These are phyloP conservation scores for Gynandropsis gynandra DNA, from an alignment of 345 rosid genomes.

Conservation along the genomic window DNA sequence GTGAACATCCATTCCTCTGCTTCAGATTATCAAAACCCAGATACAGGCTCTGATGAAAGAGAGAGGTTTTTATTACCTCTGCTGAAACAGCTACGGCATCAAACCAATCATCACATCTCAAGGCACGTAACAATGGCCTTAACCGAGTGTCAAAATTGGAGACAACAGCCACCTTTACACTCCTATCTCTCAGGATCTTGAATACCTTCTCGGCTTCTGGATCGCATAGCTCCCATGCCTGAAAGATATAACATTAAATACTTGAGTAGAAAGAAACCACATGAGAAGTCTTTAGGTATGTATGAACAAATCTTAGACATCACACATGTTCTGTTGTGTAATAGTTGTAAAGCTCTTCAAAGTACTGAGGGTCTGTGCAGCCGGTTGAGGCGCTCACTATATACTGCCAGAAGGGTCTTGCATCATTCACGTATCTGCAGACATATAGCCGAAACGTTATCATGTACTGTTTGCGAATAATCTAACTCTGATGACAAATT, in stretches of 20 bases:
- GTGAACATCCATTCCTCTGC: neutral
- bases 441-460: slow-evolving; percentile 4
- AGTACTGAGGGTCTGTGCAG: slow-evolving; percentile 76
- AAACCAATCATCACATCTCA: slow-evolving; percentile 88
- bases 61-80: slow-evolving; percentile 46
- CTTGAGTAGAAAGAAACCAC: slow-evolving; percentile 15
- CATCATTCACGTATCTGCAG: slow-evolving; percentile 85
- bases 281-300: neutral
- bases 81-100: slow-evolving; percentile 98
- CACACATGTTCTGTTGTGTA: slow-evolving; percentile 75
- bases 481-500: neutral
- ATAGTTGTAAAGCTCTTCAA: slow-evolving; percentile 85
- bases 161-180: slow-evolving; percentile 82
- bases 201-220: slow-evolving; percentile 87
- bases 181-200: slow-evolving; percentile 63
- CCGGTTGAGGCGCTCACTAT: slow-evolving; percentile 91
- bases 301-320: neutral
- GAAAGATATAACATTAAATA: slow-evolving; percentile 9
- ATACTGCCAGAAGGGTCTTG: slow-evolving; percentile 89
- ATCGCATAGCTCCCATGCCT: slow-evolving; percentile 99
- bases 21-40: slow-evolving; percentile 7
- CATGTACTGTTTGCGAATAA: neutral
- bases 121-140: slow-evolving; percentile 71
- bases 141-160: slow-evolving; percentile 95
- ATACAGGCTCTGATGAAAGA: neutral